These are phyloP conservation scores for Mycena venus DNA, from an alignment of 768 basidiomycete species.

Conservation along the genomic window DNA sequence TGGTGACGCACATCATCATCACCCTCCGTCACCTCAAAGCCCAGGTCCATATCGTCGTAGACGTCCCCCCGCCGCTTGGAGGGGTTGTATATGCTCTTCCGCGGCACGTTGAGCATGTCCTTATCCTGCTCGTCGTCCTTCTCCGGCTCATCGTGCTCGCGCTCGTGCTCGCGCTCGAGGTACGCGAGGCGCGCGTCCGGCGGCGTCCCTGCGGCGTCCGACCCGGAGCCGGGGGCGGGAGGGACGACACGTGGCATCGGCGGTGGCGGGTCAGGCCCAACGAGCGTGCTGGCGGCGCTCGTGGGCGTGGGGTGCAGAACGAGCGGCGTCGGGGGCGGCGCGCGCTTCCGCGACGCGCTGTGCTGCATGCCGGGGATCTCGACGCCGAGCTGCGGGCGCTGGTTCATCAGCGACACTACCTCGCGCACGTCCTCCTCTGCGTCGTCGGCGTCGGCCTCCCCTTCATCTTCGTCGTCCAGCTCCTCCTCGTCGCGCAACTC, in stretches of 20 bases:
- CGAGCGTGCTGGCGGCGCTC: background rate
- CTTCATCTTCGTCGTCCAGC: constrained; percentile 54
- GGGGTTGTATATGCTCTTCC: constrained; percentile 35
- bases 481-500: constrained; percentile 49
- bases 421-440: constrained; percentile 25
- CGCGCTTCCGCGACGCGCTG: constrained; percentile 45
- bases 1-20: constrained; percentile 58
- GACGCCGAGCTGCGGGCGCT: constrained; percentile 41
- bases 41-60: constrained; percentile 66
- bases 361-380: constrained; percentile 50
- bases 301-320: too few relatives aligned
- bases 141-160: too few relatives aligned
- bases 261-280: background rate
- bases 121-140: constrained; percentile 2
- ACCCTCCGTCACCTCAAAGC: constrained; percentile 56
- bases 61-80: constrained; percentile 64
- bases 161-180: constrained; percentile 9
- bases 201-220: background rate
- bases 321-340: constrained; percentile 29
- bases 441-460: constrained; percentile 50
- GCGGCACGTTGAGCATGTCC: constrained; percentile 44
- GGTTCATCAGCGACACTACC: constrained; percentile 46
- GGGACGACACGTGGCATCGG: background rate
- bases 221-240: background rate
- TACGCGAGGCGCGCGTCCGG: constrained; percentile 25